phyloP scores from a whole-genome alignment of 495 filamentous ascomycete genomes.

The Aspergillus heteromorphus region DNA sequence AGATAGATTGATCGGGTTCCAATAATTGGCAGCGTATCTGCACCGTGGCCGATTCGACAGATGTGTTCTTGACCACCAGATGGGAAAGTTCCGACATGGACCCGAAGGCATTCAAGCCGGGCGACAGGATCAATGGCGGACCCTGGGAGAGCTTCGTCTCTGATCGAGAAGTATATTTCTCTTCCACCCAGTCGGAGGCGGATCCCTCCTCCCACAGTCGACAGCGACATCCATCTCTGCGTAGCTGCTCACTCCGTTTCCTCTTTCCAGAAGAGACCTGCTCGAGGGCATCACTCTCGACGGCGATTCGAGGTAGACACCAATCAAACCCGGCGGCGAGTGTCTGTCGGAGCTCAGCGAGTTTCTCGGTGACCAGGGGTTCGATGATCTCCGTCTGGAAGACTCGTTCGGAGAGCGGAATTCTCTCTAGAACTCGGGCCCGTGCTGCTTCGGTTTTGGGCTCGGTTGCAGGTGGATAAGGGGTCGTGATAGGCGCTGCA shows the following conservation, averaged over 20 bases:
- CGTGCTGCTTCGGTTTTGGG: slow-evolving; percentile 39
- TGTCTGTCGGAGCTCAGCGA: slow-evolving; percentile 24
- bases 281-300: not conserved
- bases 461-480: slow-evolving; percentile 35
- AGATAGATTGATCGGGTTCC: not conserved
- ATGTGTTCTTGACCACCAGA: slow-evolving; percentile 32
- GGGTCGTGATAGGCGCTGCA: slow-evolving; percentile 22
- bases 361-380: slow-evolving; percentile 21
- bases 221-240: not conserved
- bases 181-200: not conserved
- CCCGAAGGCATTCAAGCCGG: slow-evolving; percentile 26
- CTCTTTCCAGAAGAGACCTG: slow-evolving; percentile 5
- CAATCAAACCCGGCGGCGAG: slow-evolving; percentile 21
- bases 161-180: not conserved
- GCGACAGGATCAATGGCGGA: slow-evolving; percentile 33
- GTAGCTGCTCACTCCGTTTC: not conserved
- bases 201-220: not conserved
- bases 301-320: slow-evolving; percentile 34
- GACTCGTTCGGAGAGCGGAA: slow-evolving; percentile 20
- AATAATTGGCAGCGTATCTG: slow-evolving; percentile 13
- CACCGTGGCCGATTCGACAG: slow-evolving; percentile 20
- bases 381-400: slow-evolving; percentile 28
- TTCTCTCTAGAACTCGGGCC: slow-evolving; percentile 28
- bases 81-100: slow-evolving; percentile 25
- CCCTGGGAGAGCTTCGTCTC: slow-evolving; percentile 1